Base-by-base conservation (phyloP, 2,329 filamentous ascomycete species). In the Chaetothyriales sp. region DNA sequence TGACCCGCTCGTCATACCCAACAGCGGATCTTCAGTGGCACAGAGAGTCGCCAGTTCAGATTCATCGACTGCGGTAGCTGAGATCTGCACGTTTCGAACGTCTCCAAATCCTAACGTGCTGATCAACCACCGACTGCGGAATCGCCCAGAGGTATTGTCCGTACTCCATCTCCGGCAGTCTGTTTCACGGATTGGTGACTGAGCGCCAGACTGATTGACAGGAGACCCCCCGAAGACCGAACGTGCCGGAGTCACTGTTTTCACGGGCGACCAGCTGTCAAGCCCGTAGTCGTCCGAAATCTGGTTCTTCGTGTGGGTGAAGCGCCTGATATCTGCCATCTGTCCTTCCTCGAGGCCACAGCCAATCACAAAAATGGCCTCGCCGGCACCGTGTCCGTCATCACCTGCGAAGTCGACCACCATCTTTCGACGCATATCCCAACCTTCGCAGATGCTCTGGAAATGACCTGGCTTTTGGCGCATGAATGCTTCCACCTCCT, bases 331-430 rank as follows among this genome's bases (percentile, higher is more conserved):
- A 6, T 68, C 67, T 5, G 77, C 71, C 10, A 66, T 65, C 28
- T 71, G 68, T 5, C 73, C 73, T 55, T 84, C 77, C 25, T 78
- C 77, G n/a, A 80, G 66, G 0, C 86, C 87, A 60, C 83, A 84
- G 32, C 79, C 74, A 46, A 95, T 74, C 2, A 94, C 75, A 22
- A 93, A 73, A 42, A 94, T 70, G 15, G 74, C 76, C 65, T 95
- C 90, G 18, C 88, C 88, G 22, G 81, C 82, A 47, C 81, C 78
- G 50, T 78, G 72, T n/a, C 79, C 78, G 66, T 92, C 84, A 57
- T 89, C 86, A 18, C 79, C 80, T 43, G 84, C 84, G 67, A 95
- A 96, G 63, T 98, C 92, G 2, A 95, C 86, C 60, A 92, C 83
- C 2, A 96, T 70, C 55, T 73, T 80, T 53, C 88, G 79, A 49